Evolutionary conservation across 257 asterid genomes (phyloP).

Genomic region (Solanum megistacrolobum): DNA sequence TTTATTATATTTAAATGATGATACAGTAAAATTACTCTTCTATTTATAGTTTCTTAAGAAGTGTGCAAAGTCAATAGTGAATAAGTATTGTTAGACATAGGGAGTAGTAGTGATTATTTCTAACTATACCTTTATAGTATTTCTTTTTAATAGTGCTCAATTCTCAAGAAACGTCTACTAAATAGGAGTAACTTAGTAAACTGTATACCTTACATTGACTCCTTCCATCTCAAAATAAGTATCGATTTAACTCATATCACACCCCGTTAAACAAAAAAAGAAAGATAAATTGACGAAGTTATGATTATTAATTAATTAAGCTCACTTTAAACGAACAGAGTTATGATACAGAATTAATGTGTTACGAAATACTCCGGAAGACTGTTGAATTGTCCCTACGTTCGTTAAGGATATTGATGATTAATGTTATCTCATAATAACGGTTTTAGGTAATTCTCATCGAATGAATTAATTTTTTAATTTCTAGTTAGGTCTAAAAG

Average conservation of each 20-base stretch:
- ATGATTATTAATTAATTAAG: background rate
- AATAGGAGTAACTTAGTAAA: background rate
- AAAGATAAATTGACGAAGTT: background rate
- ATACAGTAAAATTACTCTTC: too few species aligned
- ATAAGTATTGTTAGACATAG: too few species aligned
- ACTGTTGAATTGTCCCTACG: background rate
- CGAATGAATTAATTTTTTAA: background rate
- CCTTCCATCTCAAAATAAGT: background rate
- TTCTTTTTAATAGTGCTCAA: too few species aligned
- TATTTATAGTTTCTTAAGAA: too few species aligned
- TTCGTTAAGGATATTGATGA: background rate
- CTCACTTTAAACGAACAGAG: background rate
- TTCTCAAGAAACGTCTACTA: background rate
- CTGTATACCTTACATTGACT: background rate
- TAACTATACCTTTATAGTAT: background rate
- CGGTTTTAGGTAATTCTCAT: background rate
- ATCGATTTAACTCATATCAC: background rate
- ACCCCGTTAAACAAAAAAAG: too few species aligned
- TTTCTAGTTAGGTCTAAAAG: background rate
- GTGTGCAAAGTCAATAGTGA: too few species aligned
- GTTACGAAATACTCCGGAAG: background rate
- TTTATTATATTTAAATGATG: too few species aligned
- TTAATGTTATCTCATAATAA: background rate
- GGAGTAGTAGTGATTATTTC: too few species aligned
- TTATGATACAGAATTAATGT: background rate